Percentiles rank a stretch among this genome's conserved stretches.
These are phyloP conservation scores for Aspergillus sp. DNA, from an alignment of 2,329 filamentous ascomycete genomes.

Conservation along the genomic window DNA sequence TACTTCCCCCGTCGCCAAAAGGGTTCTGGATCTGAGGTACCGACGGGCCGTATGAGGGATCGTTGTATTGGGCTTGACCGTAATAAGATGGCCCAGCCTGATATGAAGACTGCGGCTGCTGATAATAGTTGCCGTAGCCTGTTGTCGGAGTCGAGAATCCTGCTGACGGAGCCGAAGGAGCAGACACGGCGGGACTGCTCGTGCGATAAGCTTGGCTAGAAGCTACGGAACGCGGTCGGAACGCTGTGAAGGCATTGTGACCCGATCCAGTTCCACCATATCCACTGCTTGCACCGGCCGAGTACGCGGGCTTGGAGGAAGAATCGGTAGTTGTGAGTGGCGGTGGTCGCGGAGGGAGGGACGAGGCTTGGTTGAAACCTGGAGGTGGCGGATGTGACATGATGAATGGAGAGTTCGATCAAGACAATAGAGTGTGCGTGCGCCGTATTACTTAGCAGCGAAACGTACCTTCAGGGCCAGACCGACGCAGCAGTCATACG, in stretches of 20 bases:
- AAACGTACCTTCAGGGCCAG: constrained; percentile 36
- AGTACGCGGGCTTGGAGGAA: constrained; percentile 47
- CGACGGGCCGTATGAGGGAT: constrained; percentile 40
- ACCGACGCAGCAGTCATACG: constrained; percentile 25
- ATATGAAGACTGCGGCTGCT: constrained; percentile 29
- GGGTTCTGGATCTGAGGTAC: constrained; percentile 70
- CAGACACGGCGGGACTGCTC: constrained; percentile 28
- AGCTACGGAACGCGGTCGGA: constrained; percentile 52
- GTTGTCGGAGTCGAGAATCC: constrained; percentile 28
- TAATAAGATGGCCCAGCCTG: constrained; percentile 35
- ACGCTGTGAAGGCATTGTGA: constrained; percentile 44
- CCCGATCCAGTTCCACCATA: constrained; percentile 23
- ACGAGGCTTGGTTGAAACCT: constrained; percentile 53
- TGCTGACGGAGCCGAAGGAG: constrained; percentile 24
- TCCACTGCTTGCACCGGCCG: constrained; percentile 25
- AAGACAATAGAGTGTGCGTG: constrained; percentile 20
- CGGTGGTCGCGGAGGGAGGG: constrained; percentile 70
- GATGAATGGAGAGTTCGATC: constrained; percentile 40
- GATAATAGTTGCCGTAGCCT: constrained; percentile 34
- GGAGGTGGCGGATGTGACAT: constrained; percentile 84
- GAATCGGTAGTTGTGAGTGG: constrained; percentile 40
- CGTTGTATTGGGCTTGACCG: constrained; percentile 39
- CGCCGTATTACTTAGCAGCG: constrained; percentile 23
- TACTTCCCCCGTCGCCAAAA: constrained; percentile 49
- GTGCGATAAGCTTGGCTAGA: constrained; percentile 32